Conservation (phyloP, 1,139 yeast species). For the Kodamaea alishanica region DNA sequence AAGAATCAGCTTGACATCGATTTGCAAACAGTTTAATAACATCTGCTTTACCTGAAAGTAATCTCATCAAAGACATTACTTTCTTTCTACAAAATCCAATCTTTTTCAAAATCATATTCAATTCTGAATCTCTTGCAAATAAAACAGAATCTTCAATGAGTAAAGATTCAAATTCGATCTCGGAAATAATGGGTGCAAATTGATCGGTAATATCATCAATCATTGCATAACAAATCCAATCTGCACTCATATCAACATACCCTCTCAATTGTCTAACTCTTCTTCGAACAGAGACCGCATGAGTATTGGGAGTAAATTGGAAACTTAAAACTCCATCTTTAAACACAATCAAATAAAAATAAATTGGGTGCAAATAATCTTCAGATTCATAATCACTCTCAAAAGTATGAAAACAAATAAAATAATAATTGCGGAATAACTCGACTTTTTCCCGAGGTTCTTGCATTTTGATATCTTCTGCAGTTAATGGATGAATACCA, state of each 20-base stretch:
- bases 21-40: constrained; percentile 96
- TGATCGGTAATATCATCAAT: constrained; percentile 92
- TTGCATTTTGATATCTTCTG: constrained; percentile 80
- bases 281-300: constrained; percentile 82
- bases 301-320: constrained; percentile 76
- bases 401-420: constrained; percentile 78
- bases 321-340: constrained; percentile 77
- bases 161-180: constrained; percentile 52
- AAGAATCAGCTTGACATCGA: constrained; percentile 73
- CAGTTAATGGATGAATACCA: constrained; percentile 76
- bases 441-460: constrained; percentile 84
- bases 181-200: constrained; percentile 84
- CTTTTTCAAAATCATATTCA: constrained; percentile 65
- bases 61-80: constrained; percentile 86
- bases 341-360: constrained; percentile 83
- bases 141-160: constrained; percentile 66
- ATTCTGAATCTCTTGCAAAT: constrained; percentile 44
- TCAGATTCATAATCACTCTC: constrained; percentile 71
- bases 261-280: constrained; percentile 87
- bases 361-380: constrained; percentile 82
- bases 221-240: constrained; percentile 89
- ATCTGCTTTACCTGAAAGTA: constrained; percentile 91
- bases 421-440: constrained; percentile 66
- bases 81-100: constrained; percentile 86
- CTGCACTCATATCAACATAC: constrained; percentile 81